Base-by-base conservation (phyloP, 176 grass and related monocot genomes). In the Tillandsia fasciculata region DNA sequence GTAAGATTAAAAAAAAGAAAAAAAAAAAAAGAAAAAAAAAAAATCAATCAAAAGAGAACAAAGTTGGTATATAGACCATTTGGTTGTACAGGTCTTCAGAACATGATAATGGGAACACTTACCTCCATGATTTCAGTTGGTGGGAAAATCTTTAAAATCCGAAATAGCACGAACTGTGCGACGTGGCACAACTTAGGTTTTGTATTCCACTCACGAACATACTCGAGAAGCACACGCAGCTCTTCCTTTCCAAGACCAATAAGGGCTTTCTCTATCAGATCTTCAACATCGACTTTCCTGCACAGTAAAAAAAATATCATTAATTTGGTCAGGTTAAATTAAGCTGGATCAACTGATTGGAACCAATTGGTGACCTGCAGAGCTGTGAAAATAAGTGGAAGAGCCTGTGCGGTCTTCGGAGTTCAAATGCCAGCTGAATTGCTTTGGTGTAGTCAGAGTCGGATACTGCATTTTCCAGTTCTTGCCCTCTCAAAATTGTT, bases 151-250 rank as follows among this genome's bases (percentile, higher is more conserved):
- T 78, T 85, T 27, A 90, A 86, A 63, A 99, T 66, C 48, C 33
- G 63, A 78, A 81, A 93, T 77, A 93, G 74, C 50, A 99, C 89
- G 83, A 90, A 90, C 78, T 99, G 94, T 53, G 89, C 94, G 66
- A 99, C 82, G 77, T 99, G 94, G 77, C 89, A 99, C n/a, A 99
- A 81, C 79, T 93, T 99, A 77, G 94, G 94, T 47, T 88, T 99
- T 26, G 89, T 90, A 81, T 99, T 99, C 94, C 89, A 99, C 79
- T 90, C 89, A 1, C 84, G 77, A 64, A 90, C 81, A 50, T 90
- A 93, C 74, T 93, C 94, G 14, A 99, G 77, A 83, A 92, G 94
- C 53, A 90, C 52, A 1, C 77, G 81, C 8, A 97, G 59, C 67
- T 84, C 87, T 75, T 99, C 89, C 72, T 83, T 97, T 64, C 76